These are phyloP conservation scores for Fraxinus angustifolia DNA, from an alignment of 305 asterid species.

Conservation along the genomic window DNA sequence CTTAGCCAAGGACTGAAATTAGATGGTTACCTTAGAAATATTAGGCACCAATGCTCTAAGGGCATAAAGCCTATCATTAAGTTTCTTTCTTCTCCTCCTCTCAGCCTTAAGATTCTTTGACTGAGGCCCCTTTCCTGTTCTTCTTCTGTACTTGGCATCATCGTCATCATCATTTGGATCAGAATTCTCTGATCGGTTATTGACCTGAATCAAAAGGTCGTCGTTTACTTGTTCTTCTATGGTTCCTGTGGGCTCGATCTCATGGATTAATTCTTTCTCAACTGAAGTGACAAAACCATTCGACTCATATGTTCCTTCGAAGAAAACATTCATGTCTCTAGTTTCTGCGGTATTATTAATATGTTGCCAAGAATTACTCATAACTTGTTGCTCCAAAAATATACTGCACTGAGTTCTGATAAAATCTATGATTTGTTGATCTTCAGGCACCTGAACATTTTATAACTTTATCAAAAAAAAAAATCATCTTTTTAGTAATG, in stretches of 20 bases:
- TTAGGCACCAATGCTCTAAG: conserved; percentile 87
- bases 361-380: conserved; percentile 19
- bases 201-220: conserved; percentile 33
- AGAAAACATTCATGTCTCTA: not conserved
- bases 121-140: conserved; percentile 69
- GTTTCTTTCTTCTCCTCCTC: conserved; percentile 90
- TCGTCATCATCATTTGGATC: conserved; percentile 68
- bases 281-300: conserved; percentile 17
- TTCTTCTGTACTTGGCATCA: conserved; percentile 55
- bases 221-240: conserved; percentile 42
- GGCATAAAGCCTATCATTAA: conserved; percentile 74
- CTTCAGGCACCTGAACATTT: conserved; percentile 43
- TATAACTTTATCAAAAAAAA: not conserved
- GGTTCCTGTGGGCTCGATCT: conserved; percentile 30
- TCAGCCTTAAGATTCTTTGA: conserved; percentile 82
- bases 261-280: conserved; percentile 34
- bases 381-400: conserved; percentile 31
- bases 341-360: not conserved
- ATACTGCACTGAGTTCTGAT: conserved; percentile 35
- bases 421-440: conserved; percentile 40
- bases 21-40: conserved; percentile 62
- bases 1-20: not conserved
- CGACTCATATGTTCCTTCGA: not conserved
- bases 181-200: conserved; percentile 39
- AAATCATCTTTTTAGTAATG: not conserved